Evolutionary conservation across 352 stramenopile species (phyloP).

Genomic region (Salisapilia sapeloensis): DNA sequence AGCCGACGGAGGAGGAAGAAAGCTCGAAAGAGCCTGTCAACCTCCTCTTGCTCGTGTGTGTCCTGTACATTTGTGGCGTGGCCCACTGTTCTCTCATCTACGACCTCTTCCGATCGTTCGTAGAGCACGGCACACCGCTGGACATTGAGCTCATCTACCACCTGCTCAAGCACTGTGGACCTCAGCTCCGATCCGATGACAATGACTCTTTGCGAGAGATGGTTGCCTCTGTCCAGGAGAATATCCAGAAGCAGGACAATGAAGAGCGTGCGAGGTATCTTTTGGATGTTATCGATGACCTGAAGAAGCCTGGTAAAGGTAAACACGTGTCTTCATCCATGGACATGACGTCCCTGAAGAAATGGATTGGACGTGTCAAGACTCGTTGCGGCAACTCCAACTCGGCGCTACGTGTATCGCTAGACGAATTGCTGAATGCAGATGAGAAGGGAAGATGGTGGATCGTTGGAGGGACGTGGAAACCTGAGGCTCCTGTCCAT

Average conservation of each 20-base stretch:
- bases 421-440: conserved; percentile 58
- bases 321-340: conserved; percentile 51
- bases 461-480: conserved; percentile 92
- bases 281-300: conserved; percentile 90
- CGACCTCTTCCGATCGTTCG: conserved; percentile 73
- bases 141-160: conserved; percentile 83
- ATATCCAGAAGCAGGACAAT: conserved; percentile 31
- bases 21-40: conserved; percentile 57
- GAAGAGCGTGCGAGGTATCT: conserved; percentile 80
- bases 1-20: conserved; percentile 10
- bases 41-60: conserved; percentile 71
- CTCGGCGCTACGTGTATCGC: conserved; percentile 48
- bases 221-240: conserved; percentile 65
- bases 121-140: conserved; percentile 45
- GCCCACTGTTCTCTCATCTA: conserved; percentile 84
- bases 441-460: conserved; percentile 91
- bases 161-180: conserved; percentile 62
- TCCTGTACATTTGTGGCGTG: conserved; percentile 84
- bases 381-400: conserved; percentile 62
- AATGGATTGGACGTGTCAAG: conserved; percentile 91
- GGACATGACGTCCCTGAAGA: conserved; percentile 74
- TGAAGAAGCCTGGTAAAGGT: conserved; percentile 92
- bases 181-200: conserved; percentile 75
- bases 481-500: conserved; percentile 4
- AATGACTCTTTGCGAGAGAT: conserved; percentile 71